These are phyloP conservation scores for Zopfia rhizophila DNA, from an alignment of 2,329 filamentous ascomycete species.

Conservation along the genomic window DNA sequence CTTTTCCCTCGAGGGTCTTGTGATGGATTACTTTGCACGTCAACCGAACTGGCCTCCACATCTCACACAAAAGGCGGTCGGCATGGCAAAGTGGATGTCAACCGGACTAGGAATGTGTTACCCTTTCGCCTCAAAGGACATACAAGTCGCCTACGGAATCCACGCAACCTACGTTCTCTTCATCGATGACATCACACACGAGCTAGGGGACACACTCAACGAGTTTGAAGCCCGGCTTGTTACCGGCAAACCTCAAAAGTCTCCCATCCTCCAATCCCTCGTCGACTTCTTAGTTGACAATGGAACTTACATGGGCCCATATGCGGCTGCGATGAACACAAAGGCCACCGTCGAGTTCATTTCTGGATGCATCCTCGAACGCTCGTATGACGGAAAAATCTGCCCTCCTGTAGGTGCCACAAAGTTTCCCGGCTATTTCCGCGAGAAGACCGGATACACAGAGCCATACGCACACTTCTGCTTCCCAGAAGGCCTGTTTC, in stretches of 20 bases:
- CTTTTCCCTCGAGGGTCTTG: constrained; percentile 19
- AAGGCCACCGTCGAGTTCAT: constrained; percentile 26
- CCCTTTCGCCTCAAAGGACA: constrained; percentile 21
- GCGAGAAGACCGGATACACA: constrained; percentile 24
- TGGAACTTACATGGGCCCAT: constrained; percentile 17
- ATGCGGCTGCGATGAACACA: constrained; percentile 24
- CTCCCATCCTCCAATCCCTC: constrained; percentile 24
- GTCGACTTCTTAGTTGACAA: constrained; percentile 18
- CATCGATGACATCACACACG: constrained; percentile 26
- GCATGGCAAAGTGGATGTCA: constrained; percentile 27
- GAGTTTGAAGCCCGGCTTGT: constrained; percentile 21
- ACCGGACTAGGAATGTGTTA: constrained; percentile 26
- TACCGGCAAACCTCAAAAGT: constrained; percentile 22
- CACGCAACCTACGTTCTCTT: constrained; percentile 25
- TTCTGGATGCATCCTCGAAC: constrained; percentile 24
- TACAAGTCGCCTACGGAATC: constrained; percentile 24
- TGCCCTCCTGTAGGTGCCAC: constrained; percentile 20
- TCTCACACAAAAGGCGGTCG: constrained; percentile 20
- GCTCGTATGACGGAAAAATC: constrained; percentile 23
- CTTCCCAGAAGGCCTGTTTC: constrained; percentile 23
- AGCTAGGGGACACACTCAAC: constrained; percentile 22
- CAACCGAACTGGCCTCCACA: constrained; percentile 22
- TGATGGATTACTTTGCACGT: constrained; percentile 20
- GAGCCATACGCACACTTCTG: constrained; percentile 26
- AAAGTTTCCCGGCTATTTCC: constrained; percentile 24